A percentile compares a stretch with the other conserved stretches of the same genome.
Conservation (phyloP, 2,329 filamentous ascomycete genomes). For the Malbranchea zuffiana region DNA sequence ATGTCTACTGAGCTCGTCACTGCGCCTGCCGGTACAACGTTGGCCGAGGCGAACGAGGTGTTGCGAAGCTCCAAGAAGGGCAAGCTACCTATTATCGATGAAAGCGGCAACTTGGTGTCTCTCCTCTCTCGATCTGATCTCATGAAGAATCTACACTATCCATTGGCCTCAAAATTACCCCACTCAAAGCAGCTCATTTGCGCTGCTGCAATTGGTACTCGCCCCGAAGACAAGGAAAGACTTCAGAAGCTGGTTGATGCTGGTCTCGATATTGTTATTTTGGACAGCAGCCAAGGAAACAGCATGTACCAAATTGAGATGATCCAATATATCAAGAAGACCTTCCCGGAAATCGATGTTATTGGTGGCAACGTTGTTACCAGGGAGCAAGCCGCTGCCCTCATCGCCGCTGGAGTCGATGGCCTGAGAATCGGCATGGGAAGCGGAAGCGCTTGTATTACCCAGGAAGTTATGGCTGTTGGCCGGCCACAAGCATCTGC, state of each 20-base stretch:
- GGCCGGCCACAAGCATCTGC: slow-evolving; percentile 90
- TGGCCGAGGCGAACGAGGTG: slow-evolving; percentile 83
- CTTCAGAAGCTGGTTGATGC: slow-evolving; percentile 84
- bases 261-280: slow-evolving; percentile 85
- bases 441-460: slow-evolving; percentile 94
- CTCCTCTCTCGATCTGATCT: slow-evolving; percentile 89
- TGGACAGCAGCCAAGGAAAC: slow-evolving; percentile 96
- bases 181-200: slow-evolving; percentile 96
- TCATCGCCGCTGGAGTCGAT: slow-evolving; percentile 91
- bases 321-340: slow-evolving; percentile 90
- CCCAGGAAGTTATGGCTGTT: slow-evolving; percentile 98
- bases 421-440: slow-evolving; percentile 98
- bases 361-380: slow-evolving; percentile 98
- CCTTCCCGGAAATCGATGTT: slow-evolving; percentile 77
- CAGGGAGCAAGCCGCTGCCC: slow-evolving; percentile 79
- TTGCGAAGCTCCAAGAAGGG: slow-evolving; percentile 96
- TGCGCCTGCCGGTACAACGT: slow-evolving; percentile 67
- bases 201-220: slow-evolving; percentile 88
- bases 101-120: slow-evolving; percentile 73
- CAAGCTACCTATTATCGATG: slow-evolving; percentile 87
- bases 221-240: slow-evolving; percentile 81
- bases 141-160: slow-evolving; percentile 98
- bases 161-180: slow-evolving; percentile 87
- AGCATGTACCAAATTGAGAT: slow-evolving; percentile 98
- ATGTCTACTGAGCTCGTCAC: slow-evolving; percentile 96